Evolutionary conservation across 805 yeast species (phyloP), one percentile per base, ranked within the genome.

Genomic region (Candida jianshihensis): DNA sequence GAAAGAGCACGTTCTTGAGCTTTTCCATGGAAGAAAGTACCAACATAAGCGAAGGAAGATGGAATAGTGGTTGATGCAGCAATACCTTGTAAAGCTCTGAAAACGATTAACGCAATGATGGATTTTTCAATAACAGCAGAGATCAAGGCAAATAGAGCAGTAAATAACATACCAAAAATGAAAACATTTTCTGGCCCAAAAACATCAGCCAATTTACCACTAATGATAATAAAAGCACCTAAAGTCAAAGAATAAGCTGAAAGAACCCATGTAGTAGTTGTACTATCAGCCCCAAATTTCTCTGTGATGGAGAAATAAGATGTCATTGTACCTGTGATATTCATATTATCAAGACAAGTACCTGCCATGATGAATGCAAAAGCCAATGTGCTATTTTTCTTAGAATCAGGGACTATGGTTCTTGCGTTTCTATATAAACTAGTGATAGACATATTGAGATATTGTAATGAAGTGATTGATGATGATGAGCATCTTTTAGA

Each of bases 41-140:
- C 61, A 6, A 61, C 54, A 12, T 63, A 33, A 0, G 64, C 61
- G 33, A 55, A 60, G 5, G 60, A 49, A 8, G 60, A 49, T 2
- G 73, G 74, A 14, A 70, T 49, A 8, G 64, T 38, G 5, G 63
- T 56, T 1, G 73, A 61, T 1, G 64, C 74, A 14, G 63, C 57
- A 6, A 67, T 46, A 12, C 74, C 74, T 43, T 68, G 74, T 1
- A 70, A 35, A 1, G 72, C 70, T 42, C 73, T 53, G 34, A 70
- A 57, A 0, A 68, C 60, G 34, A 67, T 62, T 33, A 69, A 46
- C 1, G 53, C 66, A 30, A 54, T 61, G 33, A 52, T 43, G 2
- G 32, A 52, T 13, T 60, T 51, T n/a, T 55, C 55, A 30, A 67
- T 59, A 6, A 57, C 43, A 0, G 69, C 73, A 42, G 56, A 44